Conservation (phyloP, 2,329 filamentous ascomycete genomes). For the Emericellopsis cladophorae region DNA sequence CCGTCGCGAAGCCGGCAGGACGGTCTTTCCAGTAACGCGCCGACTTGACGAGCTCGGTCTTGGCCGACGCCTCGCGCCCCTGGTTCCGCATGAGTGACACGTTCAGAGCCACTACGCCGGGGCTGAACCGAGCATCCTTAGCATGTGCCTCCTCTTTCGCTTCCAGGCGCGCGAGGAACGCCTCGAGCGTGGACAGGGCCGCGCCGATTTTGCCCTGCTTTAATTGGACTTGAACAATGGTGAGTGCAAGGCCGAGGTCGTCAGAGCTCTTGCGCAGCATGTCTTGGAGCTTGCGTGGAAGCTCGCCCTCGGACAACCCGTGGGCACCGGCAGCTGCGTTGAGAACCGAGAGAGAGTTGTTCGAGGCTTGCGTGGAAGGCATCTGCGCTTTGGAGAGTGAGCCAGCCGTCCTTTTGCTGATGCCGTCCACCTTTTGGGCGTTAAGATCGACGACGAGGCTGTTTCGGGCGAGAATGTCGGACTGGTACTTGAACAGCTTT, state of each 20-base stretch:
- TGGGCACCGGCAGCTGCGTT: constrained; percentile 63
- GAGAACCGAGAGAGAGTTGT: constrained; percentile 31
- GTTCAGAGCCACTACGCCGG: constrained; percentile 69
- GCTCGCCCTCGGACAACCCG: constrained; percentile 49
- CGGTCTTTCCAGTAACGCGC: constrained; percentile 69
- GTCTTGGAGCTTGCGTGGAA: constrained; percentile 56
- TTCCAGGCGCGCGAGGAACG: constrained; percentile 62
- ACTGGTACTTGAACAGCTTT: constrained; percentile 62
- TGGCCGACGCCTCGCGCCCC: constrained; percentile 59
- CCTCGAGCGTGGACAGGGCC: constrained; percentile 63
- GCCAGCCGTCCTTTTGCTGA: constrained; percentile 32
- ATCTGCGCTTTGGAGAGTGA: constrained; percentile 17
- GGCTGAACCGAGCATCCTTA: constrained; percentile 64
- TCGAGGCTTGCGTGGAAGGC: constrained; percentile 16
- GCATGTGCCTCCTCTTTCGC: constrained; percentile 40
- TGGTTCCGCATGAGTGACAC: constrained; percentile 70
- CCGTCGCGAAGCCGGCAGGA: constrained; percentile 28
- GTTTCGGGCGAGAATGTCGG: constrained; percentile 42
- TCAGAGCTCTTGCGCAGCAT: constrained; percentile 62
- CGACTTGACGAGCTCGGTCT: constrained; percentile 63
- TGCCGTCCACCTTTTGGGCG: constrained; percentile 54
- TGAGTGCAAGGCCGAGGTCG: constrained; percentile 70
- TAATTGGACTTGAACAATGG: constrained; percentile 71
- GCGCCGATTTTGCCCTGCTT: constrained; percentile 57
- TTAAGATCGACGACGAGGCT: constrained; percentile 51